Evolutionary conservation across 2,329 filamentous ascomycete species (phyloP), one percentile per base, ranked within the genome.

Genomic region (Neocatenulostroma microsporum): DNA sequence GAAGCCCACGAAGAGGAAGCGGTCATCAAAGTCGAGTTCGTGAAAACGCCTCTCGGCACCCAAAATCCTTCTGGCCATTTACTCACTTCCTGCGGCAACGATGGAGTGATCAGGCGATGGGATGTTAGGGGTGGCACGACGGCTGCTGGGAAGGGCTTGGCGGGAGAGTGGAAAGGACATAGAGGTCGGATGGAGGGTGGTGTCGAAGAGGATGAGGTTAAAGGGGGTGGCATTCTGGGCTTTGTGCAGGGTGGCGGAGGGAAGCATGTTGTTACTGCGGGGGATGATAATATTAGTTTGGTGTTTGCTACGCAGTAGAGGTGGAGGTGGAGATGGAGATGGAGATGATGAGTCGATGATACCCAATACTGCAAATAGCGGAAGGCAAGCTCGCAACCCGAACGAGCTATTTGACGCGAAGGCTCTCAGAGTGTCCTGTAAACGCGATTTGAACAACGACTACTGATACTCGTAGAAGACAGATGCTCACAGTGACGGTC

Each of bases 1-100:
- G 82, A 82, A 33, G 88, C 85, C 1, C 89, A 94, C 59, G 83
- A 88, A 47, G 83, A 85, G n/a, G 82, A 82, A 11, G 82, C 85
- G 1, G 85, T 98, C 14, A 89, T 96, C 44, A 89, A 93, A 63
- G 78, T 96, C 4, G 86, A 95, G 42, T 98, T 94, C 54, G 75
- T 94, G 40, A 69, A 69, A 56, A 66, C 50, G 11, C 42, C 47
- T 11, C 44, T 57, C 58, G 48, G 54, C 4, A 51, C 46, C 12
- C 39, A 45, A 19, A 57, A 53, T 34, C 41, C 51, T 29, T 30
- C 63, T 47, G 56, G 40, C 15, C 89, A 77, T 79, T 56, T 93
- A 44, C 67, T 96, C 36, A 96, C 89, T 2, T 85, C 78, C 46
- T 88, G 81, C 49, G 91, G 91, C 7, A 85, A 95, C 72, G 91